These are phyloP conservation scores for Ascochyta pisi DNA, from an alignment of 2,329 filamentous ascomycete genomes.

Conservation along the genomic window DNA sequence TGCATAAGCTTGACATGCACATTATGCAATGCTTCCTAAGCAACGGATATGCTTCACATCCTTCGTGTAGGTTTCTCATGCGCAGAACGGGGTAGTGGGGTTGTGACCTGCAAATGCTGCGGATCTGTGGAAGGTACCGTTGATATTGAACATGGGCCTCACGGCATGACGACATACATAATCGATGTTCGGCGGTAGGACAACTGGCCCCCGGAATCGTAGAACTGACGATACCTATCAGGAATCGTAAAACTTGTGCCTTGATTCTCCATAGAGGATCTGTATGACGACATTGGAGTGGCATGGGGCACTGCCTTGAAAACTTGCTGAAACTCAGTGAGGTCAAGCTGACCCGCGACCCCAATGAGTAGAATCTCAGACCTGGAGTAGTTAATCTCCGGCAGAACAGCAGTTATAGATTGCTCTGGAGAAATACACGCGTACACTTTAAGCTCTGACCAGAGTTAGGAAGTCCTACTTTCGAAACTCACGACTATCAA, in stretches of 20 bases:
- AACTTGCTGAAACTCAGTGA: background rate
- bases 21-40: background rate
- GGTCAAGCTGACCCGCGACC: background rate
- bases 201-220: background rate
- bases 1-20: background rate
- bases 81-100: conserved; percentile 6
- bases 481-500: background rate
- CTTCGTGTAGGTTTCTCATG: background rate
- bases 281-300: conserved; percentile 12
- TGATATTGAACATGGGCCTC: conserved; percentile 4
- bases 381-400: conserved; percentile 1
- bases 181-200: background rate
- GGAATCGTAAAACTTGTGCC: background rate
- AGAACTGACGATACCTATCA: conserved; percentile 1
- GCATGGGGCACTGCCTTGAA: conserved; percentile 6
- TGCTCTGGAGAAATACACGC: background rate
- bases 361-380: conserved; percentile 1
- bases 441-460: background rate
- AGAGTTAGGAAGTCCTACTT: background rate
- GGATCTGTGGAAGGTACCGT: conserved; percentile 12
- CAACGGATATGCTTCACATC: background rate
- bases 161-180: conserved; percentile 15
- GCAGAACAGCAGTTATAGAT: background rate
- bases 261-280: background rate
- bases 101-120: conserved; percentile 2